Percentiles rank a stretch among this genome's conserved stretches.
Evolutionary conservation across 1,139 yeast genomes (phyloP).

Genomic region (Lodderomyces jiufengensis): DNA sequence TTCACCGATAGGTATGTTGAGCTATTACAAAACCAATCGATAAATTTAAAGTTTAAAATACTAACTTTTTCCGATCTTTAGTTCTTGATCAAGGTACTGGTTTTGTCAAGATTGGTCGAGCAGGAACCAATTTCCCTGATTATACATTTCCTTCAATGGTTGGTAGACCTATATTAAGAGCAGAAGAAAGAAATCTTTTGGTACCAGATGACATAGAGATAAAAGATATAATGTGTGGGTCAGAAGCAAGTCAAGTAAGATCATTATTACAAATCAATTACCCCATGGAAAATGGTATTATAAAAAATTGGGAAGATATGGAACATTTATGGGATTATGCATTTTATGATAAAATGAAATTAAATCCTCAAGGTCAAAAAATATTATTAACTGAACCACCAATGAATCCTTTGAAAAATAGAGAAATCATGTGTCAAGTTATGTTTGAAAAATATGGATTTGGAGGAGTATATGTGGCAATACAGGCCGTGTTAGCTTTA

Average conservation of each 20-base stretch:
- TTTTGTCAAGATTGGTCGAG: slow-evolving; percentile 90
- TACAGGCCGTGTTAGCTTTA: slow-evolving; percentile 94
- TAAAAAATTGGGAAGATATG: slow-evolving; percentile 98
- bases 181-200: slow-evolving; percentile 76
- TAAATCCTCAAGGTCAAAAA: slow-evolving; percentile 71
- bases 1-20: slow-evolving; percentile 59
- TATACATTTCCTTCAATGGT: slow-evolving; percentile 98
- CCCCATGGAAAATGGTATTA: slow-evolving; percentile 99
- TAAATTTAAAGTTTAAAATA: too few relatives aligned
- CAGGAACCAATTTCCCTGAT: slow-evolving; percentile 97
- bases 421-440: slow-evolving; percentile 93
- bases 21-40: too few relatives aligned
- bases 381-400: slow-evolving; percentile 95
- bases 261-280: slow-evolving; percentile 86
- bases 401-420: slow-evolving; percentile 90
- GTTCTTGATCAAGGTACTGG: slow-evolving; percentile 99
- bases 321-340: slow-evolving; percentile 98
- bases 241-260: slow-evolving; percentile 88
- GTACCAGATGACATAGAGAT: slow-evolving; percentile 60
- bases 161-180: slow-evolving; percentile 94
- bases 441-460: slow-evolving; percentile 96
- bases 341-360: slow-evolving; percentile 83
- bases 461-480: slow-evolving; percentile 96
- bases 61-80: slow-evolving; percentile 17
- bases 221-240: slow-evolving; percentile 97